Evolutionary conservation across 345 rosid genomes (phyloP).

Genomic region (Cardamine occulta): DNA sequence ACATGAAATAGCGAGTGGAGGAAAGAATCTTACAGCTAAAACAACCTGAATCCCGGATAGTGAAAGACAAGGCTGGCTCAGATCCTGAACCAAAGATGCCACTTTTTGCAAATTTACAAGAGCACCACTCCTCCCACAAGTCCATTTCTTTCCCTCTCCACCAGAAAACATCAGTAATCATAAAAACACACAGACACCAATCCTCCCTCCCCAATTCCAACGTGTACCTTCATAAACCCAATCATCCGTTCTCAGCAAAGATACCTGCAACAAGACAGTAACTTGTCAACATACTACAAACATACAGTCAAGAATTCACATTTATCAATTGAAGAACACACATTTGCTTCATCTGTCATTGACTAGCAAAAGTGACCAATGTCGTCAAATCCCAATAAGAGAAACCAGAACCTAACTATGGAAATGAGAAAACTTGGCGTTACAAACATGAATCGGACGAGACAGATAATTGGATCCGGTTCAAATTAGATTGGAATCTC

Average conservation of each 20-base stretch:
- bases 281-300: too few species aligned
- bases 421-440: not conserved
- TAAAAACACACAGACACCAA: too few species aligned
- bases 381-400: not conserved
- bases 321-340: too few species aligned
- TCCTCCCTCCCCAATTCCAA: too few species aligned
- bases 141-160: not conserved
- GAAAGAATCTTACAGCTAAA: not conserved
- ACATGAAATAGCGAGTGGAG: not conserved
- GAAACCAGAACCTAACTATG: not conserved
- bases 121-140: not conserved
- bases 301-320: too few species aligned
- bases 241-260: too few species aligned
- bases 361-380: too few species aligned
- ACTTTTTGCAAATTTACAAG: not conserved
- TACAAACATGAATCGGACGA: too few species aligned
- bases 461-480: not conserved
- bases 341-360: too few species aligned
- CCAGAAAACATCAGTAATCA: not conserved
- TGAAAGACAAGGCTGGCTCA: not conserved
- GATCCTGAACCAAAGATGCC: not conserved
- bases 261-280: too few species aligned
- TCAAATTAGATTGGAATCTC: not conserved
- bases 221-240: too few species aligned
- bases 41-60: not conserved